Evolutionary conservation across 2,329 filamentous ascomycete species (phyloP).

Genomic region (Huntiella moniliformis): DNA sequence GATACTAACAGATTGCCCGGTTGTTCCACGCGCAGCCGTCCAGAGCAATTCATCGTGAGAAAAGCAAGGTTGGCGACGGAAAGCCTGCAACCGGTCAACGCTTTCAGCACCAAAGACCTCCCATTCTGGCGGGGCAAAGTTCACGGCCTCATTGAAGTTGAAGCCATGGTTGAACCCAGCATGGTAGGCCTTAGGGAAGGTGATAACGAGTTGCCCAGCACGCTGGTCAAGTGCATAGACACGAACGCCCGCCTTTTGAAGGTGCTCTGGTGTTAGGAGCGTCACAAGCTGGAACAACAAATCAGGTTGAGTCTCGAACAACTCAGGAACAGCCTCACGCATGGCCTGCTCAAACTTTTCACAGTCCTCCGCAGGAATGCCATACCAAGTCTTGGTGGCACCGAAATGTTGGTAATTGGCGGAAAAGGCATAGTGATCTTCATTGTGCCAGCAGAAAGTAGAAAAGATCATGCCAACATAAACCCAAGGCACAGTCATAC

Average conservation of each 20-base stretch:
- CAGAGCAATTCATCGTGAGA: constrained; percentile 89
- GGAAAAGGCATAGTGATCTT: constrained; percentile 95
- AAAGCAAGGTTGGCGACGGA: constrained; percentile 85
- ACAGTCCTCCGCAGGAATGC: constrained; percentile 82
- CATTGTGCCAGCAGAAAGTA: constrained; percentile 98
- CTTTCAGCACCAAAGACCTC: constrained; percentile 77
- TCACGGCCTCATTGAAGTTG: constrained; percentile 97
- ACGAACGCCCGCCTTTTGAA: constrained; percentile 79
- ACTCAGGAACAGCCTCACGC: constrained; percentile 81
- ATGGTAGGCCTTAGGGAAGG: constrained; percentile 92
- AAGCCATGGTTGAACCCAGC: constrained; percentile 97
- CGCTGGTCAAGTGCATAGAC: constrained; percentile 93
- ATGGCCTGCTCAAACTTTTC: constrained; percentile 92
- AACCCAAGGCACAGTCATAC: constrained; percentile 98
- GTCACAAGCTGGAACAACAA: constrained; percentile 96
- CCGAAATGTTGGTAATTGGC: constrained; percentile 98
- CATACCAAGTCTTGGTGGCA: constrained; percentile 97
- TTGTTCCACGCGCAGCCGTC: constrained; percentile 67
- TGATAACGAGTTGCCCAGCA: constrained; percentile 89
- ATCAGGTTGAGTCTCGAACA: constrained; percentile 94
- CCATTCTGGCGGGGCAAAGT: constrained; percentile 91
- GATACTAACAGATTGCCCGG: constrained; percentile 46
- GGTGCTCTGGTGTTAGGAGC: constrained; percentile 75
- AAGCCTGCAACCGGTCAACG: constrained; percentile 69
- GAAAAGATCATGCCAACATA: constrained; percentile 99